Percentiles rank a stretch among this genome's conserved stretches.
phyloP scores from a whole-genome alignment of 2,329 filamentous ascomycete species.

The Pseudogymnoascus sp. region DNA sequence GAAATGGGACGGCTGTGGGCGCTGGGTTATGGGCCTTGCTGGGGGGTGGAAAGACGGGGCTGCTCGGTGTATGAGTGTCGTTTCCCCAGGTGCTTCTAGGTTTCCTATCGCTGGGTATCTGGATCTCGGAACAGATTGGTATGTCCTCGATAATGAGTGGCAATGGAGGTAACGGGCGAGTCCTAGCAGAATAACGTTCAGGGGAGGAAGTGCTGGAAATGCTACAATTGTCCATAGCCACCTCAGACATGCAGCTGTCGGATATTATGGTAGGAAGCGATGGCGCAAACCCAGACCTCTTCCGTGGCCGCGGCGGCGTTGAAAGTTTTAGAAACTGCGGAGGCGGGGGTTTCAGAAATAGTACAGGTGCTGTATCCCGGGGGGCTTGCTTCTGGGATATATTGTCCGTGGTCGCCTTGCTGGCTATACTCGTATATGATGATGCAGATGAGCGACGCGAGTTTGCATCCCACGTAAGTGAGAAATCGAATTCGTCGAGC shows the following conservation, averaged over 20 bases:
- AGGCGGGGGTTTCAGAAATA: not conserved
- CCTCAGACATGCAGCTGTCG: not conserved
- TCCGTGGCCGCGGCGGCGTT: not conserved
- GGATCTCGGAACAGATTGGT: not conserved
- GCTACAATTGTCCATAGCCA: not conserved
- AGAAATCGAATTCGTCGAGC: not conserved
- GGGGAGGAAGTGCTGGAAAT: not conserved
- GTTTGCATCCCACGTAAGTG: slow-evolving; percentile 1
- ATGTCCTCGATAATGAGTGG: not conserved
- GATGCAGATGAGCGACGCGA: slow-evolving; percentile 1
- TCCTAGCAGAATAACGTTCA: not conserved
- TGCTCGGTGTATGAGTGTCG: not conserved
- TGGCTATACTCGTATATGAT: slow-evolving; percentile 1
- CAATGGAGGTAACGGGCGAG: not conserved
- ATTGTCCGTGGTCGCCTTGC: not conserved
- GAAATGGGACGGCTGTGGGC: not conserved
- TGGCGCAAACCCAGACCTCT: not conserved
- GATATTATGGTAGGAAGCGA: slow-evolving; percentile 3
- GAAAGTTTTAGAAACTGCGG: not conserved
- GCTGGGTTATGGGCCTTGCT: not conserved
- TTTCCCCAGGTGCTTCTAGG: not conserved
- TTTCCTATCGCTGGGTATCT: not conserved
- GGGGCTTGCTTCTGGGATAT: not conserved
- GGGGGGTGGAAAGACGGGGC: not conserved
- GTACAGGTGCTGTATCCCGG: not conserved